Base-by-base conservation (phyloP, 495 filamentous ascomycete species). In the Aspergillus leporis region DNA sequence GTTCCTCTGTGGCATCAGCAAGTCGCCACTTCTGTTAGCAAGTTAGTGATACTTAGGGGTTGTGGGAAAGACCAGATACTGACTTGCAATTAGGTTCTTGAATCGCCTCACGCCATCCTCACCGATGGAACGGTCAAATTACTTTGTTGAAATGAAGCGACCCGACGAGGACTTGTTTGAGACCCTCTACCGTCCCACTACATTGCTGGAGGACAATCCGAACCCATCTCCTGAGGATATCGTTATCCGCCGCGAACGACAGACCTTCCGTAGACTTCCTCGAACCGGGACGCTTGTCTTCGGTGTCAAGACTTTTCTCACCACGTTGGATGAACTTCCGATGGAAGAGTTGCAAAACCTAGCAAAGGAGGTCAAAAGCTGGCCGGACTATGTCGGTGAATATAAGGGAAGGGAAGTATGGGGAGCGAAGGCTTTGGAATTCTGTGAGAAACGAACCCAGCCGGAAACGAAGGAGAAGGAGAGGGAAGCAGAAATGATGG, bases 1-100 rank as follows among this genome's bases (percentile, higher is more conserved):
- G 81, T 85, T 0, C 82, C 82, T 9, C 59, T 74, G 18, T 85
- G 83, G 83, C 73, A 84, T 28, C 72, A 81, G 55, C 80, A 84
- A 55, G 70, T 83, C 16, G 75, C 75, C 14, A 71, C 70, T 45
- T 75, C 74, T 10, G 80, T 84, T 18, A 78, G 80, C 70, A 79
- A 81, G 82, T 85, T 66, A 69, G 76, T 69, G 0, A 3, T 36
- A 14, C 30, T 25, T 10, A 34, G 41, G 9, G 16, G n/a, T 16
- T 23, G 28, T 9, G 25, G 9, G 4, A 22, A 30, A 19, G 28
- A 32, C 51, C 49, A 54, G 19, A 62, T 32, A 36, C 9, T 23
- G 5, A 14, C 23, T 48, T 30, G 38, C 28, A 32, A 23, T 46
- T 41, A 84, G 81, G 53, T 82, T 81, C 56, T 76, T 84, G 19